Evolutionary conservation across 768 basidiomycete species (phyloP).

Genomic region (Panus rudis): DNA sequence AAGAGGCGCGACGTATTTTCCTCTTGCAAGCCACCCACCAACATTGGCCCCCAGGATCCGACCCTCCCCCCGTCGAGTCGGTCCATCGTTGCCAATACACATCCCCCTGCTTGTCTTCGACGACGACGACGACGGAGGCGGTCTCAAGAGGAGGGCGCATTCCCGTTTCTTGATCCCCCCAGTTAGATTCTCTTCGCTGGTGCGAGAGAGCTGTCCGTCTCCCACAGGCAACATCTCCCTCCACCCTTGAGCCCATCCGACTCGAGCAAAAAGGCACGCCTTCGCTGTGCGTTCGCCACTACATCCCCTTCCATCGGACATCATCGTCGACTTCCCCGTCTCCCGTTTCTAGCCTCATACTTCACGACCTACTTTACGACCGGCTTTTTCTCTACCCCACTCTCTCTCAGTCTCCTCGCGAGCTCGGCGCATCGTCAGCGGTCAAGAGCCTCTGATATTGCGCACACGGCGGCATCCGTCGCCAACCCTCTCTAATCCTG

Average conservation of each 20-base stretch:
- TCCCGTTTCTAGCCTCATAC: constrained; percentile 20
- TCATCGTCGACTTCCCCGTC: constrained; percentile 24
- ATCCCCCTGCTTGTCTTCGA: constrained; percentile 28
- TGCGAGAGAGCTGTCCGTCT: constrained; percentile 16
- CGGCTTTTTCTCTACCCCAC: constrained; percentile 31
- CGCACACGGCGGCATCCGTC: constrained; percentile 40
- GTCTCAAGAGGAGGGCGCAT: constrained; percentile 24
- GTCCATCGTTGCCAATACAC: constrained; percentile 32
- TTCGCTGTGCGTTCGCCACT: constrained; percentile 86
- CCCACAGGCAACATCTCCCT: constrained; percentile 12
- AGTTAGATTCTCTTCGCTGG: constrained; percentile 22
- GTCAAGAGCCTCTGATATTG: constrained; percentile 18
- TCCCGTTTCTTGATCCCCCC: constrained; percentile 14
- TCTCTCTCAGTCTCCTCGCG: constrained; percentile 29
- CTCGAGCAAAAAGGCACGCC: constrained; percentile 75
- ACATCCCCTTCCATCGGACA: constrained; percentile 22
- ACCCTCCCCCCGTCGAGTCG: constrained; percentile 31
- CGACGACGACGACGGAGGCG: constrained; percentile 37
- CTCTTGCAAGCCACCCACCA: constrained; percentile 24
- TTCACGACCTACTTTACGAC: constrained; percentile 78
- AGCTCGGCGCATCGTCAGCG: constrained; percentile 30
- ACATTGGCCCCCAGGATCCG: constrained; percentile 37
- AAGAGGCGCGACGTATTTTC: constrained; percentile 16
- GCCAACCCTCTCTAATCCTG: constrained; percentile 32
- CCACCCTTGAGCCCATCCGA: constrained; percentile 15